Evolutionary conservation across 306 rosid genomes (phyloP).

Genomic region (peach (Prunus persica)): Prunus_persica_NCBIv2 NC_034016.1:8899001-8899500

Average conservation of each 20-base stretch:
- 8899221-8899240: no score
- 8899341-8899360: background rate
- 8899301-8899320: background rate
- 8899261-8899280: background rate
- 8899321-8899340: background rate
- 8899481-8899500: constrained; percentile 17
- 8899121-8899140: background rate
- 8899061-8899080: constrained; percentile 49
- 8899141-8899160: background rate
- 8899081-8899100: constrained; percentile 47
- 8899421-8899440: constrained; percentile 46
- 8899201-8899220: no score
- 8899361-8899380: constrained; percentile 1
- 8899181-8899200: no score
- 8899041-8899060: constrained; percentile 46
- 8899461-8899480: constrained; percentile 55
- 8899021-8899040: background rate
- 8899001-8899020: background rate
- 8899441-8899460: constrained; percentile 45
- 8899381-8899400: constrained; percentile 40
- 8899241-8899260: background rate
- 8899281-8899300: background rate
- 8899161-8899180: background rate
- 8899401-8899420: constrained; percentile 53
- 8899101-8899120: constrained; percentile 42